These are phyloP conservation scores for Phialophora verrucosa DNA, from an alignment of 2,329 filamentous ascomycete species.

Conservation along the genomic window DNA sequence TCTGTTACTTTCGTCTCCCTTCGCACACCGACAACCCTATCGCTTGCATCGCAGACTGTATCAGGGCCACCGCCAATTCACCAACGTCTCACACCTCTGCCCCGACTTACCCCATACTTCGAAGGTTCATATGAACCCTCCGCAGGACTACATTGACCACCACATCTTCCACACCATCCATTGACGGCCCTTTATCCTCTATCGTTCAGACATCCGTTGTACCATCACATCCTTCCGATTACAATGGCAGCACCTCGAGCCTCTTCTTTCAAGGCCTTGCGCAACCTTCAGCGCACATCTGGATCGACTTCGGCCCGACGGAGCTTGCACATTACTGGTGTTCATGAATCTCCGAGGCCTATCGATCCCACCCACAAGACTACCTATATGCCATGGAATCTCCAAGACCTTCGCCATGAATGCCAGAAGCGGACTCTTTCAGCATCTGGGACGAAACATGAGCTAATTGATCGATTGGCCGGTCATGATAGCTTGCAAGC, in stretches of 20 bases:
- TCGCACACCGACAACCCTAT: constrained; percentile 11
- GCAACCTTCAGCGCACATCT: constrained; percentile 46
- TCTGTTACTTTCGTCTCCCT: constrained; percentile 5
- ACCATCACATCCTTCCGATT: neutral
- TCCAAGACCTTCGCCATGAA: constrained; percentile 58
- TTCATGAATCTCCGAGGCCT: constrained; percentile 60
- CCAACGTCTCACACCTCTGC: constrained; percentile 9
- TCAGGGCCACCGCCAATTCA: constrained; percentile 20
- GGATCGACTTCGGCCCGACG: constrained; percentile 51
- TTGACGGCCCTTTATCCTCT: constrained; percentile 21
- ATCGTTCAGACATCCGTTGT: neutral
- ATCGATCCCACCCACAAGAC: constrained; percentile 58
- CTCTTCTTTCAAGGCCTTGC: constrained; percentile 53
- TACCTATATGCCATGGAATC: constrained; percentile 57
- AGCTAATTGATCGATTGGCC: constrained; percentile 60
- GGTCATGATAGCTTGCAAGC: constrained; percentile 60
- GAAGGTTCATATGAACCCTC: constrained; percentile 35
- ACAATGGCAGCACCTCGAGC: constrained; percentile 54
- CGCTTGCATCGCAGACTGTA: neutral
- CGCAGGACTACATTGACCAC: constrained; percentile 40
- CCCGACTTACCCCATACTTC: neutral
- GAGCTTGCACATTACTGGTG: constrained; percentile 65
- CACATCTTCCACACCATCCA: constrained; percentile 39
- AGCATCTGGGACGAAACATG: constrained; percentile 54
- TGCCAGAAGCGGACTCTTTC: constrained; percentile 58